These are phyloP conservation scores for Aspergillus niger DNA, from an alignment of 2,329 filamentous ascomycete genomes.

Conservation along the genomic window DNA sequence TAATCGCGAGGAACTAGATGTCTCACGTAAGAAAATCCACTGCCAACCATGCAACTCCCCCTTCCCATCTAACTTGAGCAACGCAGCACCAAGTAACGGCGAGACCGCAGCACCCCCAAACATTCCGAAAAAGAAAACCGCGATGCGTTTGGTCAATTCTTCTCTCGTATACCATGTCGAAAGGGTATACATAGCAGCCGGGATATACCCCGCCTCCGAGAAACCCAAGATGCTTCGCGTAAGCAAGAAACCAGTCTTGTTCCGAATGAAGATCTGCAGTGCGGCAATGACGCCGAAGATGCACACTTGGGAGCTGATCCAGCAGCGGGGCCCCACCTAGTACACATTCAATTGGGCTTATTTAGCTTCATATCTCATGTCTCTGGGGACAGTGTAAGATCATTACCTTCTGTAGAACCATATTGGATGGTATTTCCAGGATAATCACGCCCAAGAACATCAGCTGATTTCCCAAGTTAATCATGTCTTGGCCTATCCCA, in stretches of 20 bases:
- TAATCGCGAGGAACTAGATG: too few relatives aligned
- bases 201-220: constrained; percentile 56
- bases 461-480: constrained; percentile 57
- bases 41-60: constrained; percentile 52
- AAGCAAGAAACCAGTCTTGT: constrained; percentile 49
- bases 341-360: not conserved
- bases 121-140: constrained; percentile 58
- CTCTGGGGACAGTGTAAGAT: not conserved
- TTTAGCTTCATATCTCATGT: not conserved
- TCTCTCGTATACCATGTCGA: constrained; percentile 54
- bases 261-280: constrained; percentile 48
- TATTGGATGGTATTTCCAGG: constrained; percentile 56
- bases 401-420: constrained; percentile 32
- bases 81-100: constrained; percentile 52
- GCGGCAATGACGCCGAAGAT: constrained; percentile 52
- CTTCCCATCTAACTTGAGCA: constrained; percentile 49
- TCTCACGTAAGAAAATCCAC: constrained; percentile 53
- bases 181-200: constrained; percentile 54
- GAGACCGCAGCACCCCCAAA: constrained; percentile 55
- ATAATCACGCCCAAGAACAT: constrained; percentile 56
- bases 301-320: constrained; percentile 54
- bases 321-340: constrained; percentile 50
- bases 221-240: constrained; percentile 51
- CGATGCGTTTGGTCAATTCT: constrained; percentile 52
- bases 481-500: constrained; percentile 47